These are phyloP conservation scores for Nevesoporus exiguus DNA, from an alignment of 768 basidiomycete species.

Conservation along the genomic window DNA sequence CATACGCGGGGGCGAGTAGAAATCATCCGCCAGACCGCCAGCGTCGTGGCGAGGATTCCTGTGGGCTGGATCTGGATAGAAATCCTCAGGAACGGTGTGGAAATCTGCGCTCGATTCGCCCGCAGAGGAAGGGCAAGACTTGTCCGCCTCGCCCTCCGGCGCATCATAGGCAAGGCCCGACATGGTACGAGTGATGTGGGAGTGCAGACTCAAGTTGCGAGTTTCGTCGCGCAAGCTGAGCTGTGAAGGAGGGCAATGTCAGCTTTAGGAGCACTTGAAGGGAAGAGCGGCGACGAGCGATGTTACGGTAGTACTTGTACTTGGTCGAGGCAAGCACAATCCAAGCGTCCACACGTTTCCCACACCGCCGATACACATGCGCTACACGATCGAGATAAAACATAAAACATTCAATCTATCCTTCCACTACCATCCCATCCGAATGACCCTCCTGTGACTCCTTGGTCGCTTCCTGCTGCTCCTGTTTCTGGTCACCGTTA, in stretches of 20 bases:
- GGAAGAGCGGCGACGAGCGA: neutral
- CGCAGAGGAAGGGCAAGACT: conserved; percentile 3
- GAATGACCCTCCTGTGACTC: neutral
- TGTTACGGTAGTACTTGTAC: neutral
- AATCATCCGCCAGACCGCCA: conserved; percentile 8
- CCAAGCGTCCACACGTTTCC: conserved; percentile 12
- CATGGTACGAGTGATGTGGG: conserved; percentile 18
- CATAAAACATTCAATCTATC: neutral
- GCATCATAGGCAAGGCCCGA: conserved; percentile 30
- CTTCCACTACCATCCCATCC: conserved; percentile 18
- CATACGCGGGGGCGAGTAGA: conserved; percentile 25
- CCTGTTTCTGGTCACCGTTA: conserved; percentile 2
- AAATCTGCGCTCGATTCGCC: conserved; percentile 4
- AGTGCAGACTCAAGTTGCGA: neutral
- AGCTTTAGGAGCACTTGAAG: neutral
- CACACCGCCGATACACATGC: neutral
- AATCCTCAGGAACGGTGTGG: neutral
- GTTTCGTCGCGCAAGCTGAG: neutral
- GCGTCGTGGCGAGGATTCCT: conserved; percentile 3
- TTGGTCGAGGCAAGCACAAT: neutral
- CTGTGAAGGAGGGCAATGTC: neutral
- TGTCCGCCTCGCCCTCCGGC: conserved; percentile 17
- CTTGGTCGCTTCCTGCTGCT: neutral
- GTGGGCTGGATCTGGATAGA: conserved; percentile 5
- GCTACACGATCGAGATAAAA: neutral